These are phyloP conservation scores for Casaregolazyma suthepensis DNA, from an alignment of 1,139 yeast species.

Conservation along the genomic window DNA sequence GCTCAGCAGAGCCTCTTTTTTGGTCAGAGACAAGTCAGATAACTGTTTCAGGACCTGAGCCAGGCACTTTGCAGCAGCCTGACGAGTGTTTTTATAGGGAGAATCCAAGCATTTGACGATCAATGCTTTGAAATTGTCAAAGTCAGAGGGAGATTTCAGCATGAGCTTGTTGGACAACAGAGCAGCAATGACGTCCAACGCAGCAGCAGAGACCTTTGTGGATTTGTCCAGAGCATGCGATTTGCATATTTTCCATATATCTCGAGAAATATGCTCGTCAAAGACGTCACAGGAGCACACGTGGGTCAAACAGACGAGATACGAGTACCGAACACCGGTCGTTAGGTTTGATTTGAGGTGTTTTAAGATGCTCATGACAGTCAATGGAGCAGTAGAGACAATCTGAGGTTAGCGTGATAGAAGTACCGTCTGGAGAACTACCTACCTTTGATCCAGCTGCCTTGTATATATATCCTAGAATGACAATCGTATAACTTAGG, in stretches of 20 bases:
- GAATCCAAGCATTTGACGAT: conserved; percentile 28
- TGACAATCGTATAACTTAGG: conserved; percentile 21
- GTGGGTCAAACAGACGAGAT: conserved; percentile 23
- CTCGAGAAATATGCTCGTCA: conserved; percentile 31
- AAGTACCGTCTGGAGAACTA: neutral
- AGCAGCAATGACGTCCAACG: conserved; percentile 25
- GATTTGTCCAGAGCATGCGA: conserved; percentile 27
- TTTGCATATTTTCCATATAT: conserved; percentile 30
- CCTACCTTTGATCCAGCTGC: conserved; percentile 26
- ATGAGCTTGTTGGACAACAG: conserved; percentile 20
- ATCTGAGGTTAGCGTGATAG: conserved; percentile 16
- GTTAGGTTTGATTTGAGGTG: conserved; percentile 25
- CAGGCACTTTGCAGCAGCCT: conserved; percentile 31
- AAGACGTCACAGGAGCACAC: conserved; percentile 29
- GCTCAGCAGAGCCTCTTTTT: conserved; percentile 16
- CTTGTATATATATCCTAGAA: conserved; percentile 22
- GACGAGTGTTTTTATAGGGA: conserved; percentile 25
- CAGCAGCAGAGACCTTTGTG: conserved; percentile 28
- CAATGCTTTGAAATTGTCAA: conserved; percentile 26
- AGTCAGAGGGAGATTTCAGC: conserved; percentile 28
- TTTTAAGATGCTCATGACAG: conserved; percentile 28
- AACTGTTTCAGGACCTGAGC: conserved; percentile 24
- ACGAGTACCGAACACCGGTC: conserved; percentile 27
- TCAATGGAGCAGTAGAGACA: conserved; percentile 30
- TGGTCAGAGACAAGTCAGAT: conserved; percentile 19